Base-by-base conservation (phyloP, 192 early-diverging fungal species). In the Physocladia obscura region DNA sequence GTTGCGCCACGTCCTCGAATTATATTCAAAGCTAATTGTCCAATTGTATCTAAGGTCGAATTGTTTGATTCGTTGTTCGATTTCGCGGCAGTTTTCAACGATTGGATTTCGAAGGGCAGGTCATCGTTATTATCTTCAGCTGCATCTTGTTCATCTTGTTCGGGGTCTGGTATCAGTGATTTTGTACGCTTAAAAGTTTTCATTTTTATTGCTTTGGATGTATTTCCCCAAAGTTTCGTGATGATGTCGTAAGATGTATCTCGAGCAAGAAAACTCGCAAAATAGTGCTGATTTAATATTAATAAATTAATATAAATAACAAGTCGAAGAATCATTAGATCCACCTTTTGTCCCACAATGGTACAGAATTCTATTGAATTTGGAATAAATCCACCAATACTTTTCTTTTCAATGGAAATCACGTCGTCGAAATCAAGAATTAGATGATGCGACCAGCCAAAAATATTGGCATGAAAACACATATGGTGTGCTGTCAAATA, bases 331-430 rank as follows among this genome's bases (percentile, higher is more conserved):
- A 52, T n/a, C 17, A 22, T 29, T 1, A 17, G 31, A 31, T 24
- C 31, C 19, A 65, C 69, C 39, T 60, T 73, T 57, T 52, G 70
- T 29, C 60, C 68, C 26, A 67, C 35, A 31, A 56, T 63, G n/a
- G 70, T 77, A n/a, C 36, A 24, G 36, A 83, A 61, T 52, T 83
- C 78, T 11, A 83, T 64, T 1, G 78, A 58, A 50, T 80, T 83
- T 37, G 78, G 78, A 58, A 83, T 79, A 32, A 83, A 67, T 13
- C 71, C 76, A 1, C 69, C 82, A 40, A 83, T 72, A 47, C 73
- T 70, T 38, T 71, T 65, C 55, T 79, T 83, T 32, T 78, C 74
- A 13, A 83, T 49, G 6, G 74, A 67, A 2, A 71, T 32, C 30
- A 83, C 65, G 47, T 81, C 79, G 21, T 58, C 67, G n/a, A 80